Evolutionary conservation across 2,329 filamentous ascomycete genomes (phyloP).

Genomic region (Aureobasidium uvarum): DNA sequence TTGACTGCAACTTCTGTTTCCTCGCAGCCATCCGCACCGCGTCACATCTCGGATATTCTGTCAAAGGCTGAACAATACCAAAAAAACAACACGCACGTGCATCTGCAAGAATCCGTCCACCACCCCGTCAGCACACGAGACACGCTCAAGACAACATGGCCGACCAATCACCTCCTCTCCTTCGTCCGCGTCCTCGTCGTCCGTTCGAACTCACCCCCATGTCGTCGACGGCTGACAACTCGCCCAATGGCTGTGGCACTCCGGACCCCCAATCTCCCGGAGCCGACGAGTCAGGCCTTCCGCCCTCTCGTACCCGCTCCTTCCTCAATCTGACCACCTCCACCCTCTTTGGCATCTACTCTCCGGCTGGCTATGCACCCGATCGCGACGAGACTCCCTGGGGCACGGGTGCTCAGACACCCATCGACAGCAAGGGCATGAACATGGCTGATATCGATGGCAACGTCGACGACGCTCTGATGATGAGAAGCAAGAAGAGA

Average conservation of each 20-base stretch:
- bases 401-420: slow-evolving; percentile 74
- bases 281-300: slow-evolving; percentile 39
- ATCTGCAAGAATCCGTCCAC: slow-evolving; percentile 9
- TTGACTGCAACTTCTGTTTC: not conserved
- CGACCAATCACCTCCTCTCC: slow-evolving; percentile 24
- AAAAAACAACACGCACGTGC: not conserved
- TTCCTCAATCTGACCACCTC: slow-evolving; percentile 83
- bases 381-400: slow-evolving; percentile 65
- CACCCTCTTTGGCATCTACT: slow-evolving; percentile 90
- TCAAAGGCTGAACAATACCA: slow-evolving; percentile 3
- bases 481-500: slow-evolving; percentile 21
- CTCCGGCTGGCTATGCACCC: slow-evolving; percentile 58
- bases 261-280: slow-evolving; percentile 32
- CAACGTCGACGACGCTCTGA: slow-evolving; percentile 21
- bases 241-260: slow-evolving; percentile 32
- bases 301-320: slow-evolving; percentile 66
- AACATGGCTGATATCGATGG: slow-evolving; percentile 25
- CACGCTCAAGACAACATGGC: slow-evolving; percentile 13
- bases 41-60: not conserved
- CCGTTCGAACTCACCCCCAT: slow-evolving; percentile 62
- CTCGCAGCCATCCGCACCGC: not conserved
- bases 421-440: slow-evolving; percentile 39
- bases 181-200: slow-evolving; percentile 68
- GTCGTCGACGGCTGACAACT: slow-evolving; percentile 39
- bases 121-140: slow-evolving; percentile 4